A percentile compares a stretch with the other conserved stretches of the same genome.
phyloP scores from a whole-genome alignment of 768 basidiomycete genomes.

The Naematelia encephala region DNA sequence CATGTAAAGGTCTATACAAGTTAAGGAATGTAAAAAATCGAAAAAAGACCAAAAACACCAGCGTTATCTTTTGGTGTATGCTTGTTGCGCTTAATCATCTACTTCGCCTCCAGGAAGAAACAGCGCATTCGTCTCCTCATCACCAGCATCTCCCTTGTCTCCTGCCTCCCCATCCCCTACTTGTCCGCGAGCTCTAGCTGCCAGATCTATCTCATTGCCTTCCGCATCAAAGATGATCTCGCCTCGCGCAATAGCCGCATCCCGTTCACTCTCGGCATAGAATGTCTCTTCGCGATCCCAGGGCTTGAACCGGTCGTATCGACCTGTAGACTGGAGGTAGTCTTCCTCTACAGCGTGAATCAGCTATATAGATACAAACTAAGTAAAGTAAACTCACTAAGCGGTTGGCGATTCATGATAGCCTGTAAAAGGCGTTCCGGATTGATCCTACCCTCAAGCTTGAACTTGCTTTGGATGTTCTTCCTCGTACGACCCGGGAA shows the following conservation, averaged over 20 bases:
- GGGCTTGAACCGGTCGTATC: background rate
- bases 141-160: background rate
- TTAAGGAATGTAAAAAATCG: background rate
- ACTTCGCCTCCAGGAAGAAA: background rate
- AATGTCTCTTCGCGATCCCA: background rate
- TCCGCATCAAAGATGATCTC: background rate
- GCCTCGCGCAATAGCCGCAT: background rate
- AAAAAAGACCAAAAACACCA: too few species aligned
- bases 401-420: constrained; percentile 21
- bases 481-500: constrained; percentile 31
- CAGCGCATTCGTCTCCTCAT: background rate
- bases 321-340: background rate
- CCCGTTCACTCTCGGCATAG: background rate
- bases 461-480: constrained; percentile 34
- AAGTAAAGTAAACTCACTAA: constrained; percentile 26
- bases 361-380: background rate
- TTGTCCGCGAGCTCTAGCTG: background rate
- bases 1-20: background rate
- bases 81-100: background rate
- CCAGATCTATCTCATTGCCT: background rate
- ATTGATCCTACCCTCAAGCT: constrained; percentile 27
- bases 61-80: too few species aligned
- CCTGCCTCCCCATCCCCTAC: background rate
- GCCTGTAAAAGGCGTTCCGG: constrained; percentile 32
- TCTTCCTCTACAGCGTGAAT: background rate